phyloP scores from a whole-genome alignment of 345 rosid genomes.

The Eucalyptus pauciflora region DNA sequence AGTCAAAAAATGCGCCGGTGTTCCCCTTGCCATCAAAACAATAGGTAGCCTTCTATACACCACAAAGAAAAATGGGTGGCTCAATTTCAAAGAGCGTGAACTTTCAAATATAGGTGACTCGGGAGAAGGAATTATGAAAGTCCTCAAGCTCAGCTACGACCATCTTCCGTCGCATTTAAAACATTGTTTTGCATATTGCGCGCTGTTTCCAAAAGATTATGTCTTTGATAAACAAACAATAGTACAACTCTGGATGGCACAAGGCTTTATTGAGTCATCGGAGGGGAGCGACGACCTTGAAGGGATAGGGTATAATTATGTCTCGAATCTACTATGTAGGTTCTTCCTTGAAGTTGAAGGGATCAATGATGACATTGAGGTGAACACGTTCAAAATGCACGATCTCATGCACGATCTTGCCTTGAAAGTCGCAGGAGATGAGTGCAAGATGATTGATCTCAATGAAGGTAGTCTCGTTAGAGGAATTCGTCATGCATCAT shows the following conservation, averaged over 20 bases:
- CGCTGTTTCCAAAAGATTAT: background rate
- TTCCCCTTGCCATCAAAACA: slow-evolving; percentile 7
- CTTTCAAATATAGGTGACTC: background rate
- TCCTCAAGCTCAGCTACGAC: slow-evolving; percentile 2
- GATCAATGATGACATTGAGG: background rate
- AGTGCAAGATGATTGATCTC: background rate
- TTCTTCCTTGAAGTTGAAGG: background rate
- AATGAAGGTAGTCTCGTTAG: rapidly evolving
- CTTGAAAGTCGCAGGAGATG: background rate
- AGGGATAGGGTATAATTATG: background rate
- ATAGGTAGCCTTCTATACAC: background rate
- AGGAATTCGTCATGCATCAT: background rate
- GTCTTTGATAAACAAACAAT: background rate
- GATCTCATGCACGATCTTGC: background rate
- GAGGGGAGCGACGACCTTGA: background rate
- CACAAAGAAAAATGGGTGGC: background rate
- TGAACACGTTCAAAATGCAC: background rate
- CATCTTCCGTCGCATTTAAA: slow-evolving; percentile 5
- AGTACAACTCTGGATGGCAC: slow-evolving; percentile 17
- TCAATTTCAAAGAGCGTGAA: background rate
- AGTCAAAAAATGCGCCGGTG: background rate
- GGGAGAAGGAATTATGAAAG: background rate
- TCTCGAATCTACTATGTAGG: background rate
- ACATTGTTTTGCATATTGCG: slow-evolving; percentile 10
- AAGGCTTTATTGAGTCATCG: background rate